Base-by-base conservation (phyloP, 2,329 filamentous ascomycete species). In the Calonectria pseudoturangicola region DNA sequence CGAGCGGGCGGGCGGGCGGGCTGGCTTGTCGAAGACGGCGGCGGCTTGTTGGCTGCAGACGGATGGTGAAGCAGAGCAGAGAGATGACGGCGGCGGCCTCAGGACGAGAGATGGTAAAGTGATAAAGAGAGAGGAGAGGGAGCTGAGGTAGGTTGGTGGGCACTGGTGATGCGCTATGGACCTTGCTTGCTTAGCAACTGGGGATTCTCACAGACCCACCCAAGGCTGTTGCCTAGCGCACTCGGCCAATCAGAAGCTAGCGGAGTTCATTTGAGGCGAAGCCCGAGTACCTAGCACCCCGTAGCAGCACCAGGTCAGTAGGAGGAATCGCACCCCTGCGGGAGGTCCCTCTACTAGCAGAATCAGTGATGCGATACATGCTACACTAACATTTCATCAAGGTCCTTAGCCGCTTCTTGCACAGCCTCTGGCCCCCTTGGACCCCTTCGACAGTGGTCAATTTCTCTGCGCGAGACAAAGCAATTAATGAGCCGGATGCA, bases 151-250 rank as follows among this genome's bases (percentile, higher is more conserved):
- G 56, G 72, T 70, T 70, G 71, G 50, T 70, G 71, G 50, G 50
- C 50, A 27, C 28, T 54, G 48, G 50, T 33, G 28, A 54, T 54
- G 58, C 58, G 58, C 58, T 67, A 69, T 51, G 47, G 43, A n/a
- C 25, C 41, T 30, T 47, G 73, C 73, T 58, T 77, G 79, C 79
- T 81, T 80, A 80, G 79, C 78, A 81, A 81, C 33, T 47, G 39
- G 60, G 60, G 60, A 25, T 27, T 43, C 65, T 70, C 69, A 79
- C 79, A 78, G 81, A 78, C 78, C 81, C 76, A 71, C 70, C 69
- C 75, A 66, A 76, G 77, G 77, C 82, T 83, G 82, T 81, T 83
- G 82, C 82, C 82, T 83, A 74, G 79, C 81, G 21, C 58, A 28
- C 28, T 9, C 41, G 51, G 65, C 65, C 67, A 74, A 76, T 82